Evolutionary conservation across 371 early-diverging fungal genomes (phyloP).

Genomic region (Cokeromyces recurvatus): DNA sequence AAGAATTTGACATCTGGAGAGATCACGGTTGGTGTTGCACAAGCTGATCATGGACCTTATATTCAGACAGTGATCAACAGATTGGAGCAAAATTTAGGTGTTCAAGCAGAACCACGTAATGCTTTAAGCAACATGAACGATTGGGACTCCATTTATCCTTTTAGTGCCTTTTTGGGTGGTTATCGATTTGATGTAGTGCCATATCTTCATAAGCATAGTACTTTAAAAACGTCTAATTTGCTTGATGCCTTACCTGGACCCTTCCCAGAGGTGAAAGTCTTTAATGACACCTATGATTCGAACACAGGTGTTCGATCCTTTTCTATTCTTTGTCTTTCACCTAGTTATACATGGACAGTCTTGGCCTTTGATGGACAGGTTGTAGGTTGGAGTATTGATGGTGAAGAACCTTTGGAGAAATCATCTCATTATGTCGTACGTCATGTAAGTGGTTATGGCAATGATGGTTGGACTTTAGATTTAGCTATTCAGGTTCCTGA

Average conservation of each 20-base stretch:
- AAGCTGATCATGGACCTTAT: slow-evolving; percentile 63
- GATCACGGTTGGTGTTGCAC: slow-evolving; percentile 50
- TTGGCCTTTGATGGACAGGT: slow-evolving; percentile 60
- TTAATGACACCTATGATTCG: slow-evolving; percentile 48
- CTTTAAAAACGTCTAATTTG: not conserved
- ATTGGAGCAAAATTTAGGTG: slow-evolving; percentile 36
- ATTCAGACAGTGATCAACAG: slow-evolving; percentile 40
- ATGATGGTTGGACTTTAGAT: slow-evolving; percentile 54
- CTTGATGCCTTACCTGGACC: slow-evolving; percentile 33
- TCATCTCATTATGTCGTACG: slow-evolving; percentile 56
- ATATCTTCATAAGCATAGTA: slow-evolving; percentile 28
- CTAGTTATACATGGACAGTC: slow-evolving; percentile 65
- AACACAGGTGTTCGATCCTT: slow-evolving; percentile 48
- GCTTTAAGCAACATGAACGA: slow-evolving; percentile 40
- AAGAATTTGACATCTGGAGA: slow-evolving; percentile 63
- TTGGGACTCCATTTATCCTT: slow-evolving; percentile 67
- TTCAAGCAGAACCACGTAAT: slow-evolving; percentile 30
- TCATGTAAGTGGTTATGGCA: slow-evolving; percentile 60
- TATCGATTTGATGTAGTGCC: slow-evolving; percentile 55
- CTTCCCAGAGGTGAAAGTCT: slow-evolving; percentile 38
- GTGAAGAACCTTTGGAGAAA: slow-evolving; percentile 33
- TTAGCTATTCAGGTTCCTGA: slow-evolving; percentile 42
- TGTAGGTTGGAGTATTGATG: slow-evolving; percentile 58
- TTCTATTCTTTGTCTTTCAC: slow-evolving; percentile 48
- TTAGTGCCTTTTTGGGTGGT: slow-evolving; percentile 63